phyloP scores from a whole-genome alignment of 2,329 filamentous ascomycete species.

The Sclerotinia sclerotiorum region DNA sequence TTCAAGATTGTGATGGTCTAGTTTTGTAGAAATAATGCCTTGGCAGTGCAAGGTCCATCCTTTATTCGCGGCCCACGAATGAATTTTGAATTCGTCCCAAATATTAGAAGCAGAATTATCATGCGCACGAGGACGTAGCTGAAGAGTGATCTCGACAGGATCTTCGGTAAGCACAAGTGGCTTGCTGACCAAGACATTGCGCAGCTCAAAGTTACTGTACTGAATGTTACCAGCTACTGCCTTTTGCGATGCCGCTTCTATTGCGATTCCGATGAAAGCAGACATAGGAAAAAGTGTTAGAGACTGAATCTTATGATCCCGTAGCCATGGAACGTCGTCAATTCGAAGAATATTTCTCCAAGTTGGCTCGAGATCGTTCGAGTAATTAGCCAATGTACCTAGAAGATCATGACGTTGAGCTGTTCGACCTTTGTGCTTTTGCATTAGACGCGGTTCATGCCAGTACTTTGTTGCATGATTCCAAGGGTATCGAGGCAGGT shows the following conservation, averaged over 20 bases:
- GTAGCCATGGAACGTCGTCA: slow-evolving; percentile 22
- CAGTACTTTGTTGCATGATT: slow-evolving; percentile 53
- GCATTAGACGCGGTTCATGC: slow-evolving; percentile 52
- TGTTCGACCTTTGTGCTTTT: slow-evolving; percentile 38
- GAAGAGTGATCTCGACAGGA: slow-evolving; percentile 52
- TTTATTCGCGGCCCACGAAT: slow-evolving; percentile 18
- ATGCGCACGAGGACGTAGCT: slow-evolving; percentile 47
- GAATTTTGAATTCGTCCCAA: slow-evolving; percentile 24
- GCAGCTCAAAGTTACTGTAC: slow-evolving; percentile 40
- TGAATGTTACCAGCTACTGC: slow-evolving; percentile 33
- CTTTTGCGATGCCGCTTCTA: slow-evolving; percentile 35
- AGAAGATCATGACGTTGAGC: slow-evolving; percentile 19
- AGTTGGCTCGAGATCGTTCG: slow-evolving; percentile 19
- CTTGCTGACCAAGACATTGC: slow-evolving; percentile 13
- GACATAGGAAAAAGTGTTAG: slow-evolving; percentile 38
- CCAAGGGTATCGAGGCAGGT: slow-evolving; percentile 56
- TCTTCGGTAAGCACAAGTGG: slow-evolving; percentile 30
- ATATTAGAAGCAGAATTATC: slow-evolving; percentile 35
- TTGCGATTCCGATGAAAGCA: slow-evolving; percentile 40
- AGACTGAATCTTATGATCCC: slow-evolving; percentile 52
- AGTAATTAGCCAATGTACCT: slow-evolving; percentile 16
- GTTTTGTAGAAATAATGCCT: slow-evolving; percentile 37
- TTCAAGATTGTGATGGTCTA: neutral
- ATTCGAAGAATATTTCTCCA: slow-evolving; percentile 22
- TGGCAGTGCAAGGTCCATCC: slow-evolving; percentile 52